Evolutionary conservation across 73 alveolate species (phyloP).

Genomic region (Symbiodinium natans): DNA sequence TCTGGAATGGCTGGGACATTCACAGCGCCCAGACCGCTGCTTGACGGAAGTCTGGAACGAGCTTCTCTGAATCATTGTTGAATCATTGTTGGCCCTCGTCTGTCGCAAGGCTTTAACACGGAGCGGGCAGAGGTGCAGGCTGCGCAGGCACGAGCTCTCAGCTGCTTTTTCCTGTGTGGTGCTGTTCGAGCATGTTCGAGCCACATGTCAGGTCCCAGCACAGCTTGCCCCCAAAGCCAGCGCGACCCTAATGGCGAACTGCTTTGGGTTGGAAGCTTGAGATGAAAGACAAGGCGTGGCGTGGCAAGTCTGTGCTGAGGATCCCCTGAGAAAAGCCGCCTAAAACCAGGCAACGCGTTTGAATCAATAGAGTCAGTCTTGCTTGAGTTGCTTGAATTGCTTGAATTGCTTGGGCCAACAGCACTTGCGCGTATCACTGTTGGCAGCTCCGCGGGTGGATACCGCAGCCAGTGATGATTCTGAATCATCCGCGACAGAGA

Average conservation of each 20-base stretch:
- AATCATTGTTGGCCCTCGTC: no score
- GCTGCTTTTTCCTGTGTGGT: no score
- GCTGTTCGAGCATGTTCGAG: no score
- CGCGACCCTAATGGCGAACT: background rate
- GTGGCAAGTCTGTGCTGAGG: no score
- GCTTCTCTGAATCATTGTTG: background rate
- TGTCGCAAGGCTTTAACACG: conserved; percentile 35
- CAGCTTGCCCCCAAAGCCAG: background rate
- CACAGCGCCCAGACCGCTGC: conserved; percentile 1
- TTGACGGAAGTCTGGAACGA: background rate
- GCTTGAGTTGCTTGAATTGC: no score
- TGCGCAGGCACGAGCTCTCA: background rate
- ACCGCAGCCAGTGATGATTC: background rate
- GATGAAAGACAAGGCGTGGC: background rate
- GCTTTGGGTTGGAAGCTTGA: background rate
- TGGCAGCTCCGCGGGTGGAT: background rate
- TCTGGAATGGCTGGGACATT: conserved; percentile 54
- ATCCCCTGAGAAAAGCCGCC: background rate
- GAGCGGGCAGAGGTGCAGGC: conserved; percentile 45
- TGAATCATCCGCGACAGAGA: background rate
- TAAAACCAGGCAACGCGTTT: background rate
- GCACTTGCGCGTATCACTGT: no score
- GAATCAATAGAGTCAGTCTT: no score
- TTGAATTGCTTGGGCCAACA: background rate
- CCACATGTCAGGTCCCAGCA: no score